These are phyloP conservation scores for Saposhnikovia divaricata DNA, from an alignment of 129 eudicot genomes.

Conservation along the genomic window DNA sequence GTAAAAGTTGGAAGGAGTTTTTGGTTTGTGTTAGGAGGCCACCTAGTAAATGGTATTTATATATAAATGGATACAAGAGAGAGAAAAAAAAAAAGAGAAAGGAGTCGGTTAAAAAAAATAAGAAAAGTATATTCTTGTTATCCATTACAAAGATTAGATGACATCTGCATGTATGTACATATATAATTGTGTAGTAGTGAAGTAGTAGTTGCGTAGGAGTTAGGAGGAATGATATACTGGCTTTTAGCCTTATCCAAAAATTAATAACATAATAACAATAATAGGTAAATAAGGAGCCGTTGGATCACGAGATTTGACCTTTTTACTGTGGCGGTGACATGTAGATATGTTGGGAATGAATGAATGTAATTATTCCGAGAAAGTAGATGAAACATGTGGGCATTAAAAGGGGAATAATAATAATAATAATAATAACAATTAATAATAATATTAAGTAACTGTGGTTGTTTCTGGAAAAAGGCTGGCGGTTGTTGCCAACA, in stretches of 20 bases:
- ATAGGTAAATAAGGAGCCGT: not conserved
- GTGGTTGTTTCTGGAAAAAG: not conserved
- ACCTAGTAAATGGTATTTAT: slow-evolving; percentile 16
- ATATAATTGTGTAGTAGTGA: not conserved
- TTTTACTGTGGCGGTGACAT: slow-evolving; percentile 2
- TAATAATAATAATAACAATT: too few relatives aligned
- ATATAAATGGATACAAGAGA: not conserved
- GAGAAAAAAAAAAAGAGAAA: not conserved
- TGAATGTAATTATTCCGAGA: not conserved
- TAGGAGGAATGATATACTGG: slow-evolving; percentile 40
- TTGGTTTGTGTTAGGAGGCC: slow-evolving; percentile 18
- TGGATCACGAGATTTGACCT: not conserved
- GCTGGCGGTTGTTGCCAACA: slow-evolving; percentile 15
- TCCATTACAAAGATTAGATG: slow-evolving; percentile 1
- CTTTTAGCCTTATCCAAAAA: slow-evolving; percentile 28
- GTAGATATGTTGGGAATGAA: not conserved
- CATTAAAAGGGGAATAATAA: not conserved
- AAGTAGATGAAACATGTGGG: slow-evolving; percentile 1
- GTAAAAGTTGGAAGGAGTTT: not conserved
- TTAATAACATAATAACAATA: not conserved
- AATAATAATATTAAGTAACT: not conserved
- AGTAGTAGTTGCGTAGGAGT: slow-evolving; percentile 29
- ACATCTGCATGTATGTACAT: slow-evolving; percentile 8
- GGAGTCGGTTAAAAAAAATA: not conserved
- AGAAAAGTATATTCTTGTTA: not conserved